Evolutionary conservation across 495 filamentous ascomycete genomes (phyloP), one percentile per base, ranked within the genome.

Genomic region (Aspergillus sclerotiicarbonarius): DNA sequence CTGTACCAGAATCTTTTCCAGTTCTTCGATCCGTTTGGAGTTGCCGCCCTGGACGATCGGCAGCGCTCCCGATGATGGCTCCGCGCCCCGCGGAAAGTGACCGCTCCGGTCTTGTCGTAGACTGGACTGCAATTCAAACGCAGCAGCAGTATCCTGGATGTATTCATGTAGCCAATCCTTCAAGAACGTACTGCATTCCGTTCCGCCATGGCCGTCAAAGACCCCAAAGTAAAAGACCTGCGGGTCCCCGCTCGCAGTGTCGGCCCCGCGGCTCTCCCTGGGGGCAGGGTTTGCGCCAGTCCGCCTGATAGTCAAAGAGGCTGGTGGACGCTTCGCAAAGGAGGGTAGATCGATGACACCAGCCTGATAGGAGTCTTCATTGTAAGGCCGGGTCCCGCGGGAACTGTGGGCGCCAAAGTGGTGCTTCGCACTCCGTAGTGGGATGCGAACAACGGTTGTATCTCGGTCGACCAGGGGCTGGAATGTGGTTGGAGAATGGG

Each of bases 201-300:
- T 82, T 16, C 94, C 94, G 19, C 94, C 94, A 77, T 98, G 94
- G 19, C 94, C 94, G 75, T 98, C 94, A 65, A 98, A 98, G 0
- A 98, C 86, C 3, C 83, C 91, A 73, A 96, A 98, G 70, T 98
- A 98, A 72, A 98, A 98, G 7, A 97, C 88, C 66, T 96, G 92
- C 8, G 92, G 92, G 69, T 96, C 92, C 8, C 91, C 92, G 61
- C 84, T 89, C 4, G 89, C 83, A 48, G 84, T 87, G 54, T 90
- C 85, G 16, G 90, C 90, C 10, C 79, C 83, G 6, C 71, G 68
- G 73, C 74, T 74, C 57, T 76, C 75, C 9, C 71, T 69, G 18
- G 73, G 64, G 4, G 72, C 56, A 45, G 71, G 58, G 3, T 46
- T 31, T 19, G 47, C 58, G 6, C 55, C 61, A 12, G 56, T 43